phyloP scores from a whole-genome alignment of 164 flowering plant species.

The Nymphaea thermarum region DNA sequence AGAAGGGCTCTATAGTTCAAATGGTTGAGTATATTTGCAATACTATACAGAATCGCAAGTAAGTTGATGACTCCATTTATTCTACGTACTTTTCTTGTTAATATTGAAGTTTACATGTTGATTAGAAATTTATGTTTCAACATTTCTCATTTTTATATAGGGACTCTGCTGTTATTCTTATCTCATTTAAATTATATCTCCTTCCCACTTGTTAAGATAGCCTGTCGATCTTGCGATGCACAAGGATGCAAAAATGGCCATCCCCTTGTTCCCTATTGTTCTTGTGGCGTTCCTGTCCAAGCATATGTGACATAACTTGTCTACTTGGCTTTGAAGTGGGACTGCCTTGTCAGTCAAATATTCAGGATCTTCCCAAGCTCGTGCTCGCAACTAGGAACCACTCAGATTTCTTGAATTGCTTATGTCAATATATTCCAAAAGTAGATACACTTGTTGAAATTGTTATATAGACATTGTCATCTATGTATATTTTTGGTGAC shows the following conservation, averaged over 20 bases:
- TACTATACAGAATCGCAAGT: constrained; percentile 53
- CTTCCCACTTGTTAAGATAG: too few relatives aligned
- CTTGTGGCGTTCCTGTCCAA: too few relatives aligned
- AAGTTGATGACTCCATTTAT: constrained; percentile 6
- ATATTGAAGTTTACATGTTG: too few relatives aligned
- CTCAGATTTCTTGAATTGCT: too few relatives aligned
- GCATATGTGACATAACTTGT: too few relatives aligned
- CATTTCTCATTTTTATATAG: neutral
- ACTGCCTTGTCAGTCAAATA: too few relatives aligned
- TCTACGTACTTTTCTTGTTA: neutral
- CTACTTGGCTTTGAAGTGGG: too few relatives aligned
- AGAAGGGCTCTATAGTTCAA: constrained; percentile 58
- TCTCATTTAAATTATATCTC: too few relatives aligned
- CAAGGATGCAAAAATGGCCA: too few relatives aligned
- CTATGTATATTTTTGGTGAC: neutral
- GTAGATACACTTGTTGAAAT: neutral
- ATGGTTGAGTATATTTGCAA: constrained; percentile 53
- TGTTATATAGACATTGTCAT: neutral
- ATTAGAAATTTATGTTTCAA: neutral
- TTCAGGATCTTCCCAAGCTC: neutral
- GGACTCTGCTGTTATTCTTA: too few relatives aligned
- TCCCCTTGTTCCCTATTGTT: too few relatives aligned
- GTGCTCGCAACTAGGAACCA: neutral
- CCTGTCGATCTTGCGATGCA: too few relatives aligned
- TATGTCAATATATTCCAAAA: neutral